A percentile compares a stretch with the other conserved stretches of the same genome.
Conservation (phyloP, 306 rosid species). For the Ormosia emarginata region DNA sequence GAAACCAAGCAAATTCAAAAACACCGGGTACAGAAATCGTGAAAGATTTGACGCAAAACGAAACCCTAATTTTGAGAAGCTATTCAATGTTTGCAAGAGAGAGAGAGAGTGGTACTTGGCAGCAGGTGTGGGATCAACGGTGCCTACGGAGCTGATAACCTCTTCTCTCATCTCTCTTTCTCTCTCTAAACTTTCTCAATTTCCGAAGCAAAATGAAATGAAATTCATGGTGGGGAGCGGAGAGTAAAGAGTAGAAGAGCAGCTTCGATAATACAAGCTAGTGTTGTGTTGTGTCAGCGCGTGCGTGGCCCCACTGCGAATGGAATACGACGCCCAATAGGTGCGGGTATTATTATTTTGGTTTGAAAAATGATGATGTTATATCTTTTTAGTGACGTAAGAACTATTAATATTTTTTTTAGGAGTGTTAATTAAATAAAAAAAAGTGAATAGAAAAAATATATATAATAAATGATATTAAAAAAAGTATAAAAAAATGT, state of each 20-base stretch:
- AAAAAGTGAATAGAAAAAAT: too few relatives aligned
- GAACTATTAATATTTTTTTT: too few relatives aligned
- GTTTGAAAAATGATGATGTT: too few relatives aligned
- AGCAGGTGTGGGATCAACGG: conserved; percentile 82
- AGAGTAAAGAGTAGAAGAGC: not conserved
- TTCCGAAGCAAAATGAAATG: conserved; percentile 29
- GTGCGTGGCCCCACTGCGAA: not conserved
- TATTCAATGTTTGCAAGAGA: not conserved
- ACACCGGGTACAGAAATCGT: conserved; percentile 27
- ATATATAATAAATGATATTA: too few relatives aligned
- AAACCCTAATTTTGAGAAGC: conserved; percentile 32
- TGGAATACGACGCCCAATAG: too few relatives aligned
- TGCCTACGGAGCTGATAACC: conserved; percentile 93
- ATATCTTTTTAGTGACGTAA: too few relatives aligned
- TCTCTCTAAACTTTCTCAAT: not conserved
- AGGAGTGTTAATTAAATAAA: too few relatives aligned
- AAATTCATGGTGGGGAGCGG: not conserved
- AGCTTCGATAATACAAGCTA: not conserved
- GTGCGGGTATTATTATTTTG: too few relatives aligned
- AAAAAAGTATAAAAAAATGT: too few relatives aligned
- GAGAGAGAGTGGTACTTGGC: conserved; percentile 52
- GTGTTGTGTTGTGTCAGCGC: conserved; percentile 17
- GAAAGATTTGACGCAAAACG: not conserved
- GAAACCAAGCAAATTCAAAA: conserved; percentile 22
- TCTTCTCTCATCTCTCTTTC: conserved; percentile 78